Base-by-base conservation (phyloP, 2,329 filamentous ascomycete genomes). In the Alternaria longipes region DNA sequence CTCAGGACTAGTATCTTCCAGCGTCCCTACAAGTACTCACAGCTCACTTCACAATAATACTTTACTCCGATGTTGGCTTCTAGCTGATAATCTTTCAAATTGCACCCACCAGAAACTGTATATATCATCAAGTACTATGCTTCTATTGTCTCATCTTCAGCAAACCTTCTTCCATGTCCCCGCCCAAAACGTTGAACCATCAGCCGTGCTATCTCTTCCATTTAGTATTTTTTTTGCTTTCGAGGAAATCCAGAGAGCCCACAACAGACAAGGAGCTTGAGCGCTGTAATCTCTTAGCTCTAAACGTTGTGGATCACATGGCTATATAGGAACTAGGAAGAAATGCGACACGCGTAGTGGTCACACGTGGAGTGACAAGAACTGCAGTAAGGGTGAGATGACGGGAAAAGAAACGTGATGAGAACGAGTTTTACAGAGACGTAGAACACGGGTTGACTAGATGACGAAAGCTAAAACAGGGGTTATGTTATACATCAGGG, bases 231-330 rank as follows among this genome's bases (percentile, higher is more conserved):
- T 8, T 50, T 8, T 36, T 12, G 5, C 24, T 11, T 22, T 3
- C 30, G 5, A 50, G 24, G 8, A 36, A 24, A 20, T 18, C 5
- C 1, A 6, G 12, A 5, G 8, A n/a, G 14, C 20, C 20, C 2
- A 12, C 4, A 20, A 34, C 20, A 16, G 46, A 49, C 8, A 8
- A 36, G 16, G 46, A 49, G 46, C 30, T 49, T 24, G 30, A 49
- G 12, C 28, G 18, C 30, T 22, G 46, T 1, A 18, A 18, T 2
- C 34, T 49, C 4, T 34, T 18, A 24, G 20, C 30, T 14, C 18
- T 36, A 24, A 20, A 2, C 0, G 36, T 50, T 2, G 5, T 2
- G 8, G 32, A 36, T 1, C 22, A 1, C 8, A 50, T 3, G 0
- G 20, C 32, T 7, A 36, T 16, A 12, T 32, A 16, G 20, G 7